Base-by-base conservation (phyloP, 2,329 filamentous ascomycete genomes). In the Trichophyton benhamiae region DNA sequence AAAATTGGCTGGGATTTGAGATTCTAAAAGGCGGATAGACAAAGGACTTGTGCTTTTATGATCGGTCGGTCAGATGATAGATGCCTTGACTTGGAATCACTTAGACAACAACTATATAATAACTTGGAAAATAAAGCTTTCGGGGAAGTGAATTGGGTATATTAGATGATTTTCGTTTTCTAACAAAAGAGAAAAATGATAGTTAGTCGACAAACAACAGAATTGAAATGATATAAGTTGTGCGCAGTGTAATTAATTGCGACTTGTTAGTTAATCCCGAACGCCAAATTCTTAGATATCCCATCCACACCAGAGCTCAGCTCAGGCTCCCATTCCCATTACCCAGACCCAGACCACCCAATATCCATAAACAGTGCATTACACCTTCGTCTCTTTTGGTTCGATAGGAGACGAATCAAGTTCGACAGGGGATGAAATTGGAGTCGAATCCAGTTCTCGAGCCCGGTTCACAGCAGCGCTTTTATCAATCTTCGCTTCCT, bases 1-100 rank as follows among this genome's bases (percentile, higher is more conserved):
- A 80, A 87, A 79, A 97, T 99, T 75, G 90, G 81, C 57, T 86
- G 83, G 83, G 83, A 86, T 71, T 69, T 86, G 75, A 78, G 83
- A 65, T 85, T 78, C 71, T 76, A 76, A 70, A 11, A 38, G 11
- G 33, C 33, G 33, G 33, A 38, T 38, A 3, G 33, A 38, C 33
- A 13, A 9, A 38, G 33, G 33, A 13, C 33, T 13, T 38, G 33
- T 9, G 11, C 13, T 13, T 48, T 25, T 58, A 33, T 30, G 3
- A 53, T 53, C 9, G 20, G 44, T 20, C 44, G n/a, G 6, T 25
- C 44, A 11, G 8, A 7, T 38, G 33, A 48, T 22, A 25, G 17
- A 48, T 20, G n/a, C 2, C n/a, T 22, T 22, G 27, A 33, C 49
- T 53, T 48, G 49, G 27, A 33, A 13, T 53, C 13, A 53, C 22